Percentiles rank a stretch among this genome's conserved stretches.
These are phyloP conservation scores for Antitrichia curtipendula DNA, from an alignment of 225 moss, liverwort and hornwort species.

Conservation along the genomic window DNA sequence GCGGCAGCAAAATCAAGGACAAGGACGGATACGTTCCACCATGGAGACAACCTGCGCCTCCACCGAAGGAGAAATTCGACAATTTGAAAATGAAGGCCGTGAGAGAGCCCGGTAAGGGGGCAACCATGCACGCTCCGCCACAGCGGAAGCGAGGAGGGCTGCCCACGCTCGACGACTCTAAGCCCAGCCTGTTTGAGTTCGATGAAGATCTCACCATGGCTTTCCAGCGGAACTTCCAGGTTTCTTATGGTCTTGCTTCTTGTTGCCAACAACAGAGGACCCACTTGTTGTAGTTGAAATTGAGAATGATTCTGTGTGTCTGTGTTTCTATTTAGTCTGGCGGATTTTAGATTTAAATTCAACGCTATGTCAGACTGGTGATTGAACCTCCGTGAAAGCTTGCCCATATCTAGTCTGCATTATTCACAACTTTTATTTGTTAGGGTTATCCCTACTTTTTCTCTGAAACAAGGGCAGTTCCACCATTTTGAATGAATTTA, in stretches of 20 bases:
- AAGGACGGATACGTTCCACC: slow-evolving; percentile 51
- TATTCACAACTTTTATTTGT: not conserved
- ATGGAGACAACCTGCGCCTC: slow-evolving; percentile 86
- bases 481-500: not conserved
- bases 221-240: slow-evolving; percentile 82
- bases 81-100: slow-evolving; percentile 67
- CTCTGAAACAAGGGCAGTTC: not conserved
- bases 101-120: slow-evolving; percentile 66
- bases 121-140: slow-evolving; percentile 71
- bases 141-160: slow-evolving; percentile 34
- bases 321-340: not conserved
- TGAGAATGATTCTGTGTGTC: not conserved
- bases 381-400: not conserved
- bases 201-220: slow-evolving; percentile 79
- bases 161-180: slow-evolving; percentile 28
- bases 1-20: slow-evolving; percentile 37
- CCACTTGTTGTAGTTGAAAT: not conserved
- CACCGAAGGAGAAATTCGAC: slow-evolving; percentile 60
- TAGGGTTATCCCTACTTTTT: not conserved
- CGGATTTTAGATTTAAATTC: not conserved
- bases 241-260: not conserved
- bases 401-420: not conserved
- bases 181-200: slow-evolving; percentile 71
- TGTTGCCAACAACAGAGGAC: not conserved
- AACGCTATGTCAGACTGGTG: not conserved